Base-by-base conservation (phyloP, 176 grass and related monocot genomes). In the Bromus sterilis region DNA sequence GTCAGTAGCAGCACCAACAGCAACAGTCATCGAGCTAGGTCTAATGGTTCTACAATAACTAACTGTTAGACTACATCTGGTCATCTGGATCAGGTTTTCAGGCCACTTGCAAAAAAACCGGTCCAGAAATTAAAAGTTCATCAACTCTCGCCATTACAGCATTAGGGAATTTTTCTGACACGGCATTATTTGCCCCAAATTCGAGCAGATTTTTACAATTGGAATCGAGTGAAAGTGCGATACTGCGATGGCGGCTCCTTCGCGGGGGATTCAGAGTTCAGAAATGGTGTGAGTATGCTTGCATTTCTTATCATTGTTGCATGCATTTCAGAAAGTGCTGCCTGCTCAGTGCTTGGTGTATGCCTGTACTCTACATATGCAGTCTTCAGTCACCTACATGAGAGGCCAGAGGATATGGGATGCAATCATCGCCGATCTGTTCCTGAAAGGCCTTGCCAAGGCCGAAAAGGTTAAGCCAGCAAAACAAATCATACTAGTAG, bases 201-300 rank as follows among this genome's bases (percentile, higher is more conserved):
- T 20, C 36, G 30, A 39, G 11, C 77, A 96, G 93, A 96, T 75
- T 96, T 93, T 77, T 93, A 96, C 63, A 84, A 62, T 7, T 96
- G 88, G 93, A 96, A 93, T 55, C 88, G 85, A 30, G 90, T 89
- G 40, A 93, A 96, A 76, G 36, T 96, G 41, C 87, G 93, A 5
- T 96, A 96, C 63, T 93, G 93, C 2, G 93, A 96, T 1, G 90
- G 93, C 39, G 90, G 81, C 44, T 96, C 90, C 11, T 96, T 91
- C 72, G 32, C 71, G 1, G 93, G 93, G 43, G 82, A 91, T 81
- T 90, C 90, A 24, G 37, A 66, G n/a, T 88, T 78, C 30, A 61
- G 0, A 25, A 59, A 72, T 36, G 68, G 26, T 10, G 93, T 96
- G 93, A 32, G 85, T 12, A 37, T 56, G 55, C 55, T 25, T 11